These are phyloP conservation scores for Fusarium sp. DNA, from an alignment of 2,329 filamentous ascomycete species.

Conservation along the genomic window DNA sequence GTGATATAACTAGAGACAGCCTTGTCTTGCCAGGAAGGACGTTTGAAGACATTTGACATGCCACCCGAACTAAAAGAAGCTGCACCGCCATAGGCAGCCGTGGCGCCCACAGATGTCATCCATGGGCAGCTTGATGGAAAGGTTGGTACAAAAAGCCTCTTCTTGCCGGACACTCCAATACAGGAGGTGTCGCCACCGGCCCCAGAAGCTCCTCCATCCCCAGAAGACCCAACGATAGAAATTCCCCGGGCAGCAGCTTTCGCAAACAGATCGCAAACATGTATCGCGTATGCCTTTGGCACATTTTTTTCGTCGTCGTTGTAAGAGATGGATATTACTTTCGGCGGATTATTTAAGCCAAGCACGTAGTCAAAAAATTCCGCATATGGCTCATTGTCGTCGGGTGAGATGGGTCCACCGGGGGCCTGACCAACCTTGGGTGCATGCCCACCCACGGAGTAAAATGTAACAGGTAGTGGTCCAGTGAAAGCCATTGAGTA, in stretches of 20 bases:
- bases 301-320: too few relatives aligned
- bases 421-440: too few relatives aligned
- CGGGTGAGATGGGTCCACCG: too few relatives aligned
- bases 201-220: slow-evolving; percentile 1
- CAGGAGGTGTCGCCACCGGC: background rate
- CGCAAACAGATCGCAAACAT: slow-evolving; percentile 3
- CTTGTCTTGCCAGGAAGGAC: slow-evolving; percentile 4
- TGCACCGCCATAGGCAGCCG: slow-evolving; percentile 1
- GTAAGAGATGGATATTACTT: too few relatives aligned
- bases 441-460: background rate
- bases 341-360: too few relatives aligned
- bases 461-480: slow-evolving; percentile 1
- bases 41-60: slow-evolving; percentile 13
- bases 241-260: slow-evolving; percentile 5
- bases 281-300: background rate
- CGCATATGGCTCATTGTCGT: too few relatives aligned
- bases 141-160: slow-evolving; percentile 3
- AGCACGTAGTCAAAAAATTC: too few relatives aligned
- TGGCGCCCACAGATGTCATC: slow-evolving; percentile 5
- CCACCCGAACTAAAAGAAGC: background rate
- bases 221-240: slow-evolving; percentile 5
- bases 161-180: slow-evolving; percentile 4
- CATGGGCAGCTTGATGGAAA: slow-evolving; percentile 6
- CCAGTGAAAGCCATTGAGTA: slow-evolving; percentile 9
- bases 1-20: background rate